Evolutionary conservation across 176 grass and related monocot genomes (phyloP).

Genomic region (Paspalum vaginatum): DNA sequence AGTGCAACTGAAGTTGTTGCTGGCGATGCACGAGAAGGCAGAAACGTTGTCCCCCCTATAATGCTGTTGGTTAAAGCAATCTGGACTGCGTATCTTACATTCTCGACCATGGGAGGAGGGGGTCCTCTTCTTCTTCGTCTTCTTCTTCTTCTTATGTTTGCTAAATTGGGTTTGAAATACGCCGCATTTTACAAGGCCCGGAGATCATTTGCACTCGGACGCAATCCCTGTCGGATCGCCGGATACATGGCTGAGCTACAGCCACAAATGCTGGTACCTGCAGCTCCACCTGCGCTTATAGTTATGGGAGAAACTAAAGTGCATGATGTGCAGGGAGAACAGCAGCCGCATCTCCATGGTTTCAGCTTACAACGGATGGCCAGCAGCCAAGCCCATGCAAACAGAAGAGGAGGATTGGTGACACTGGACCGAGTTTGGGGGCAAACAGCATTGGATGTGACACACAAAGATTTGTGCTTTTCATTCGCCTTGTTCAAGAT

Average conservation of each 20-base stretch:
- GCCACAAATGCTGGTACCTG: background rate
- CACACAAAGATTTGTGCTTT: background rate
- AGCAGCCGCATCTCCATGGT: background rate
- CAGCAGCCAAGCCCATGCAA: background rate
- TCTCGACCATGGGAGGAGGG: background rate
- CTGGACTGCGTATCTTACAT: background rate
- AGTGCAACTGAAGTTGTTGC: background rate
- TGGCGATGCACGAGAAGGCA: background rate
- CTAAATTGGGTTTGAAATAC: background rate
- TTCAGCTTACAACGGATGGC: background rate
- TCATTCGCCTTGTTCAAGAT: conserved; percentile 22
- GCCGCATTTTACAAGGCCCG: background rate
- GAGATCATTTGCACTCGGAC: background rate
- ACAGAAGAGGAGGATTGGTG: background rate
- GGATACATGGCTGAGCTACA: background rate
- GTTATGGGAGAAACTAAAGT: background rate
- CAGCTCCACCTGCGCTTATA: background rate
- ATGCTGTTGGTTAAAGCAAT: background rate
- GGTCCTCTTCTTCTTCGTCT: background rate
- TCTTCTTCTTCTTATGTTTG: background rate
- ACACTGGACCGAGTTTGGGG: background rate
- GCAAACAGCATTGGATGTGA: background rate
- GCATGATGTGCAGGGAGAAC: background rate
- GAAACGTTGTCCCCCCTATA: background rate
- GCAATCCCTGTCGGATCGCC: background rate